phyloP scores from a whole-genome alignment of 1,284 basidiomycete genomes.

The Apiotrichum mycotoxinovorans region DNA sequence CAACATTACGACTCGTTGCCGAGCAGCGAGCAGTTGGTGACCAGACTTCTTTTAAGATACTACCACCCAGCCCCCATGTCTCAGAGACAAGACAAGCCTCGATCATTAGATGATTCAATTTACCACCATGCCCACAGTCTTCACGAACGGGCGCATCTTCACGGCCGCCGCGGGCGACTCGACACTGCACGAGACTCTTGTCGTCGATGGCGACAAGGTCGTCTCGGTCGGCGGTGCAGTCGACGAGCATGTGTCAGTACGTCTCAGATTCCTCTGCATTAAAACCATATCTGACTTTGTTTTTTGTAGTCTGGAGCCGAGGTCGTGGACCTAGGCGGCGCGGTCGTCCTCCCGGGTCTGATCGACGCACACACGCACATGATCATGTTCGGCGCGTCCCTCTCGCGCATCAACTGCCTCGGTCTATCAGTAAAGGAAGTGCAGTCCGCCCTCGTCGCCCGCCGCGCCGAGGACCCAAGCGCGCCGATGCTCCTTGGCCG shows the following conservation, averaged over 20 bases:
- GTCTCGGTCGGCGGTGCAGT: slow-evolving; percentile 21
- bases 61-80: too few species aligned
- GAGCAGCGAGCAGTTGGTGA: too few species aligned
- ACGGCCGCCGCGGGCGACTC: slow-evolving; percentile 19
- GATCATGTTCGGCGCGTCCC: slow-evolving; percentile 26
- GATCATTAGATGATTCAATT: too few species aligned
- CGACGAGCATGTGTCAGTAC: slow-evolving; percentile 1
- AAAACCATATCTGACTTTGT: too few species aligned
- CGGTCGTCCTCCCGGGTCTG: slow-evolving; percentile 32
- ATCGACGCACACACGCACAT: slow-evolving; percentile 38
- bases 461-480: slow-evolving; percentile 10
- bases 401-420: slow-evolving; percentile 25
- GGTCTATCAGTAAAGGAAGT: slow-evolving; percentile 16
- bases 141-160: slow-evolving; percentile 33
- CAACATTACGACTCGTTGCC: too few species aligned
- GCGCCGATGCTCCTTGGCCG: slow-evolving; percentile 20
- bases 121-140: not conserved
- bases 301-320: too few species aligned
- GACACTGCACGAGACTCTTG: slow-evolving; percentile 25
- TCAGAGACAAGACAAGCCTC: too few species aligned
- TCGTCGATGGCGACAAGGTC: slow-evolving; percentile 21
- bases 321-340: slow-evolving; percentile 20
- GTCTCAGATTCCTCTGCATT: too few species aligned
- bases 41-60: too few species aligned
- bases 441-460: slow-evolving; percentile 15